These are phyloP conservation scores for Porphyrellus cyaneotinctus DNA, from an alignment of 768 basidiomycete genomes.

Conservation along the genomic window DNA sequence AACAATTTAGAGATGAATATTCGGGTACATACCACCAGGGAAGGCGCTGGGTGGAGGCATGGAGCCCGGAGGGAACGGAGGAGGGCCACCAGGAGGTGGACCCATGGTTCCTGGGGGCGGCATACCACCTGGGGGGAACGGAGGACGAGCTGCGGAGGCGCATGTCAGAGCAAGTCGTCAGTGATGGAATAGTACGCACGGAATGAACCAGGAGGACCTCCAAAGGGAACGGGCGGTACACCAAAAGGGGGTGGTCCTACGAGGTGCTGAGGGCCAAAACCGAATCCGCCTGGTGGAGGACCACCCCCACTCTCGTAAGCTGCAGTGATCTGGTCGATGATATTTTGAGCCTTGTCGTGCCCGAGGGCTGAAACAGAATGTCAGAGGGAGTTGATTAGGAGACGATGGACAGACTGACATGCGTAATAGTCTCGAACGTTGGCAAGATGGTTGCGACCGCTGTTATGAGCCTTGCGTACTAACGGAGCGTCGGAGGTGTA, in stretches of 20 bases:
- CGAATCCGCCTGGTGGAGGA: slow-evolving; percentile 84
- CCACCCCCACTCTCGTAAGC: slow-evolving; percentile 85
- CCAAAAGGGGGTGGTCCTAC: slow-evolving; percentile 51
- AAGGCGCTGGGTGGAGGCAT: slow-evolving; percentile 47
- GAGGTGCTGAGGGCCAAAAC: slow-evolving; percentile 80
- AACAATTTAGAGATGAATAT: neutral
- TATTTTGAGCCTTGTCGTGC: slow-evolving; percentile 96
- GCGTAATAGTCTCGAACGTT: slow-evolving; percentile 98
- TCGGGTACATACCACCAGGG: slow-evolving; percentile 41
- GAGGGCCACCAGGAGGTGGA: slow-evolving; percentile 55
- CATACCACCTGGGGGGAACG: slow-evolving; percentile 61
- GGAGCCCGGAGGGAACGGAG: slow-evolving; percentile 69
- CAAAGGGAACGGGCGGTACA: slow-evolving; percentile 53
- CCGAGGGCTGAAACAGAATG: slow-evolving; percentile 55
- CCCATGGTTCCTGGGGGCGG: slow-evolving; percentile 47
- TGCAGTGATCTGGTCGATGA: slow-evolving; percentile 97
- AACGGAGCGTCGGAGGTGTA: slow-evolving; percentile 9
- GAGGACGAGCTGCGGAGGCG: slow-evolving; percentile 50
- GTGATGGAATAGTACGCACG: slow-evolving; percentile 10
- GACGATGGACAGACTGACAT: slow-evolving; percentile 45
- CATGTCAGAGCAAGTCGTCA: slow-evolving; percentile 1
- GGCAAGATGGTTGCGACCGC: slow-evolving; percentile 91
- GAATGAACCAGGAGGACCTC: slow-evolving; percentile 39
- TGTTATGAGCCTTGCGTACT: slow-evolving; percentile 99
- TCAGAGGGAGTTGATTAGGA: slow-evolving; percentile 2